Evolutionary conservation across 1,284 basidiomycete species (phyloP).

Genomic region (Leucoagaricus sp.): DNA sequence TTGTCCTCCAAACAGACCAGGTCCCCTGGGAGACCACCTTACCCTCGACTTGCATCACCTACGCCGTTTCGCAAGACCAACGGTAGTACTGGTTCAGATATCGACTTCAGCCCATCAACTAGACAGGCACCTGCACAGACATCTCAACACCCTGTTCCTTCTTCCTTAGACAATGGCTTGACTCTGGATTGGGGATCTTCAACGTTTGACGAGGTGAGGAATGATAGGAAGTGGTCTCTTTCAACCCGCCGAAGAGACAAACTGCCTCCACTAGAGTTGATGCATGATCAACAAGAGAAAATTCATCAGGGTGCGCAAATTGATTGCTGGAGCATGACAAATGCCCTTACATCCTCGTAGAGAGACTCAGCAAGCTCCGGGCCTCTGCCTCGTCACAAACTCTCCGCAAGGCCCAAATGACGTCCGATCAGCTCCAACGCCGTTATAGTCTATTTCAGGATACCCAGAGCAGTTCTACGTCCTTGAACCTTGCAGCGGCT

Average conservation of each 20-base stretch:
- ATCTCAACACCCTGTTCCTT: constrained; percentile 49
- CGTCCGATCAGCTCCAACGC: constrained; percentile 62
- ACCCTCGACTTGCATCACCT: constrained; percentile 18
- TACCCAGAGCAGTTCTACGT: constrained; percentile 25
- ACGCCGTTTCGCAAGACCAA: constrained; percentile 31
- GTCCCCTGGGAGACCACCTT: constrained; percentile 31
- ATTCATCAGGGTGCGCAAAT: constrained; percentile 44
- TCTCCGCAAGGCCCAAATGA: constrained; percentile 63
- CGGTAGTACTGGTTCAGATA: constrained; percentile 41
- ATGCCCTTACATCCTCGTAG: constrained; percentile 36
- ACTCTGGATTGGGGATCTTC: constrained; percentile 70
- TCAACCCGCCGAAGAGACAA: constrained; percentile 61
- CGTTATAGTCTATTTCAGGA: constrained; percentile 58
- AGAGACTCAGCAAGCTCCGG: constrained; percentile 57
- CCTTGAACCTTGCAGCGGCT: constrained; percentile 49
- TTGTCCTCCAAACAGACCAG: constrained; percentile 30
- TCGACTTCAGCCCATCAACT: constrained; percentile 74
- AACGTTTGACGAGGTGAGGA: constrained; percentile 51
- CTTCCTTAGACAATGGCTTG: constrained; percentile 63
- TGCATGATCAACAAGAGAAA: constrained; percentile 51
- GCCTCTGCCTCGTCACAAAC: constrained; percentile 52
- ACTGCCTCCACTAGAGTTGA: constrained; percentile 39
- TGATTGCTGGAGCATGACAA: background rate
- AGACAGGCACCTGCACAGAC: constrained; percentile 30
- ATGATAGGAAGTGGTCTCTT: constrained; percentile 62